Percentiles rank a stretch among this genome's conserved stretches.
These are phyloP conservation scores for Tetraselmis chui DNA, from an alignment of 139 green algal species.

Conservation along the genomic window DNA sequence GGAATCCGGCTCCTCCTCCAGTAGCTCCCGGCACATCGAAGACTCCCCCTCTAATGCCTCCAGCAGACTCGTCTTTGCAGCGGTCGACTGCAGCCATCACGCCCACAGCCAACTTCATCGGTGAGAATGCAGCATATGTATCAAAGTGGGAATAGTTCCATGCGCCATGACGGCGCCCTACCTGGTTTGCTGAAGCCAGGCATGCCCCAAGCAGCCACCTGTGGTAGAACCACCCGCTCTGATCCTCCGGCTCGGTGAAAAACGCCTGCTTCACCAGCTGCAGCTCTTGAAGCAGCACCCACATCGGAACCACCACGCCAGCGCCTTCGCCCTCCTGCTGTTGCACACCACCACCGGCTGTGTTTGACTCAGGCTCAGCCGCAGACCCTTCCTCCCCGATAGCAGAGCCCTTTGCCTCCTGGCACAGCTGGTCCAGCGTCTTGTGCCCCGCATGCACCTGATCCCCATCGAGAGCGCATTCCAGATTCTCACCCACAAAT, in stretches of 20 bases:
- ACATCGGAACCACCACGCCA: neutral
- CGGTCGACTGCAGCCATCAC: neutral
- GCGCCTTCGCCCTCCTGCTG: constrained; percentile 30
- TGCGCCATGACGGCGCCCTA: too few relatives aligned
- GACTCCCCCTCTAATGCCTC: constrained; percentile 35
- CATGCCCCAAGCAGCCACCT: constrained; percentile 75
- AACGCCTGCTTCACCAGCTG: constrained; percentile 58
- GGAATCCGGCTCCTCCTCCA: constrained; percentile 14
- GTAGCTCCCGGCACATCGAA: constrained; percentile 24
- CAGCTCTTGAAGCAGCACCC: neutral
- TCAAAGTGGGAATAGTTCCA: too few relatives aligned
- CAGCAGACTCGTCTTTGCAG: neutral
- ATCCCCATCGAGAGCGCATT: neutral
- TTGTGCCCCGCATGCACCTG: neutral
- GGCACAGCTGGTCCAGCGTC: neutral
- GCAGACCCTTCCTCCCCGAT: too few relatives aligned
- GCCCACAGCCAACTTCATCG: too few relatives aligned
- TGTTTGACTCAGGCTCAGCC: constrained; percentile 7
- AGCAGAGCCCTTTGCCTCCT: too few relatives aligned
- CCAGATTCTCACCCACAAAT: too few relatives aligned
- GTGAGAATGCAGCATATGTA: too few relatives aligned
- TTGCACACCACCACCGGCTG: constrained; percentile 40
- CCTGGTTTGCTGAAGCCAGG: constrained; percentile 32
- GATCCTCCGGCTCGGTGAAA: constrained; percentile 87
- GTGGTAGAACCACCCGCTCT: constrained; percentile 93